Base-by-base conservation (phyloP, 2,329 filamentous ascomycete genomes). In the Cercospora brassicicola region DNA sequence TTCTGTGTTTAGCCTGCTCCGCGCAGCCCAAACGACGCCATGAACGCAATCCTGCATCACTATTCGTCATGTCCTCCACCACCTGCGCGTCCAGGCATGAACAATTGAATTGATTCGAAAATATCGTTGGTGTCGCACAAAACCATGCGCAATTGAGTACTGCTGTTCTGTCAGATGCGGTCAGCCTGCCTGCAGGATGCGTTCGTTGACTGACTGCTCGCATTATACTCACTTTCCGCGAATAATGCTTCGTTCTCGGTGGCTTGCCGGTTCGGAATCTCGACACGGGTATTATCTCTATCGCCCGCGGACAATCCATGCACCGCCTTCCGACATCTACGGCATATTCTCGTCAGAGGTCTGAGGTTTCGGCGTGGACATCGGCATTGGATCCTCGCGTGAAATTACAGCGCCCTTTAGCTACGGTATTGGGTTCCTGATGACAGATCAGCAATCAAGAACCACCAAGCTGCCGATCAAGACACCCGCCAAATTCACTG, bases 61-160 rank as follows among this genome's bases (percentile, higher is more conserved):
- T 23, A 51, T 51, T 51, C 45, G 45, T 51, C 45, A 26, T 51
- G 45, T 26, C 45, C 45, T 51, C 45, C 45, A n/a, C 18, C 18
- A 23, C 9, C 18, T 26, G 18, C 45, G 10, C 20, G 23, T 51
- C 45, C 45, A 51, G 18, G 45, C 45, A 23, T 23, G 45, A 23
- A 51, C 18, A 23, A 23, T 48, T 18, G 42, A 23, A 51, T 23
- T 11, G 45, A 26, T 23, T 51, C 51, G 31, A 23, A 23, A 45
- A 31, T 45, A 51, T 59, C 51, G 64, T 57, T 30, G 55, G 53
- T 51, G 51, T 62, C 36, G 31, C 59, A 53, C 53, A 31, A 6
- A 26, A 20, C n/a, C 10, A 45, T 42, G 33, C 59, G 39, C 18
- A 26, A 5, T 39, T 20, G 59, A 9, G 31, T 15, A 39, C 23